Conservation (phyloP, 2,329 filamentous ascomycete species). For the Colletotrichum coccodes region DNA sequence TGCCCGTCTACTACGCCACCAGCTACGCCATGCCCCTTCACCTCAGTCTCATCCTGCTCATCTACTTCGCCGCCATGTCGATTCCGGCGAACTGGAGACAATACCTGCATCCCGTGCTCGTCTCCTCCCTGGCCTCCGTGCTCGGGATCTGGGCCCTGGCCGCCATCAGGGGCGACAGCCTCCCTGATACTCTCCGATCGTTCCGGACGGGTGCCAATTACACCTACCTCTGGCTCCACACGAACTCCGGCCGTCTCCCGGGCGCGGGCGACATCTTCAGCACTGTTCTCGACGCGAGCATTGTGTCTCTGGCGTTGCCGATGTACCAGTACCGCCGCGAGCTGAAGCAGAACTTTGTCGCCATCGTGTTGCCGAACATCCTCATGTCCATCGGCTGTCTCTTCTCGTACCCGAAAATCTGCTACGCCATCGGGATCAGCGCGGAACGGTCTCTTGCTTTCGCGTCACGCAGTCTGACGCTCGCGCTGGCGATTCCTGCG, state of each 20-base stretch:
- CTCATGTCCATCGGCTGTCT: conserved; percentile 62
- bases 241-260: conserved; percentile 45
- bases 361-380: conserved; percentile 64
- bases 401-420: conserved; percentile 66
- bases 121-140: conserved; percentile 63
- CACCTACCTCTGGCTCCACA: conserved; percentile 58
- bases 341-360: conserved; percentile 61
- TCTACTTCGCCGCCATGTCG: conserved; percentile 60
- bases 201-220: conserved; percentile 66
- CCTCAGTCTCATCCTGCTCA: conserved; percentile 58
- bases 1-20: conserved; percentile 63
- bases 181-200: conserved; percentile 52
- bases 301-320: conserved; percentile 67
- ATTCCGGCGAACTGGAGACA: conserved; percentile 59
- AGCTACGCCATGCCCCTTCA: conserved; percentile 64
- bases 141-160: conserved; percentile 64
- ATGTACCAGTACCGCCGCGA: conserved; percentile 71
- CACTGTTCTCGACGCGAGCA: conserved; percentile 65
- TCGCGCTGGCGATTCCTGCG: conserved; percentile 69
- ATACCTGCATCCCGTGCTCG: conserved; percentile 67
- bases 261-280: conserved; percentile 68
- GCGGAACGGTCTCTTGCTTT: conserved; percentile 64
- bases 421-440: conserved; percentile 64
- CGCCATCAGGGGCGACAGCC: conserved; percentile 50
- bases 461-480: conserved; percentile 64